A percentile compares a stretch with the other conserved stretches of the same genome.
Evolutionary conservation across 805 yeast species (phyloP).

Genomic region (Cyberlindnera mycetangii): DNA sequence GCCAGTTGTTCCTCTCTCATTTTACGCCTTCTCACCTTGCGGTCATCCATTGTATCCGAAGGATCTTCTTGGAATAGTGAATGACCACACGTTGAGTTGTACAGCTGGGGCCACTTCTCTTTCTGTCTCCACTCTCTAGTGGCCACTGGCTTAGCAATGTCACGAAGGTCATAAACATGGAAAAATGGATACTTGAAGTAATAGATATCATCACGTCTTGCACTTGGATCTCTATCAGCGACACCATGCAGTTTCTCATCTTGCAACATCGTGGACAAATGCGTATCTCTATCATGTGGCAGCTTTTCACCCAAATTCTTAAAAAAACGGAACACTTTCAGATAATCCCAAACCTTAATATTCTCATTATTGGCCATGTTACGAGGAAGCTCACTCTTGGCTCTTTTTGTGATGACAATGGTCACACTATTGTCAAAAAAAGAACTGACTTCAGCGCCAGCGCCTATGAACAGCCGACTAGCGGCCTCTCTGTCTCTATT

Average conservation of each 20-base stretch:
- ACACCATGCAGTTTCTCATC: slow-evolving; percentile 88
- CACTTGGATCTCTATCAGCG: slow-evolving; percentile 82
- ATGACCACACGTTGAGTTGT: slow-evolving; percentile 68
- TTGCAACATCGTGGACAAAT: slow-evolving; percentile 61
- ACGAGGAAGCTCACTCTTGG: slow-evolving; percentile 40
- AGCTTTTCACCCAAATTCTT: slow-evolving; percentile 50
- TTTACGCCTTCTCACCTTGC: slow-evolving; percentile 34
- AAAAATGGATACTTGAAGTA: slow-evolving; percentile 75
- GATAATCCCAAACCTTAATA: slow-evolving; percentile 81
- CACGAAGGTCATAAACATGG: slow-evolving; percentile 77
- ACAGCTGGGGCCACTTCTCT: slow-evolving; percentile 54
- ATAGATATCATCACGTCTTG: slow-evolving; percentile 79
- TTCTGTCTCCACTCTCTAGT: slow-evolving; percentile 72
- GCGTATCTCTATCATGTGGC: slow-evolving; percentile 26
- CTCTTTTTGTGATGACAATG: slow-evolving; percentile 73
- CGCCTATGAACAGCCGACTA: slow-evolving; percentile 25
- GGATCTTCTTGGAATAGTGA: slow-evolving; percentile 69
- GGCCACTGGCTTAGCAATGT: slow-evolving; percentile 75
- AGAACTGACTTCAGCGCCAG: slow-evolving; percentile 56
- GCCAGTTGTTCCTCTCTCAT: slow-evolving; percentile 31
- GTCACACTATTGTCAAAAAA: slow-evolving; percentile 61
- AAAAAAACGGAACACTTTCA: slow-evolving; percentile 79
- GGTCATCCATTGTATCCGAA: slow-evolving; percentile 36
- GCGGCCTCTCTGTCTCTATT: slow-evolving; percentile 35
- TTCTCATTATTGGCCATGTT: slow-evolving; percentile 38